Percentiles rank a stretch among this genome's conserved stretches.
Evolutionary conservation across 441 rosid genomes (phyloP).

Genomic region (Populus hybrid): DNA sequence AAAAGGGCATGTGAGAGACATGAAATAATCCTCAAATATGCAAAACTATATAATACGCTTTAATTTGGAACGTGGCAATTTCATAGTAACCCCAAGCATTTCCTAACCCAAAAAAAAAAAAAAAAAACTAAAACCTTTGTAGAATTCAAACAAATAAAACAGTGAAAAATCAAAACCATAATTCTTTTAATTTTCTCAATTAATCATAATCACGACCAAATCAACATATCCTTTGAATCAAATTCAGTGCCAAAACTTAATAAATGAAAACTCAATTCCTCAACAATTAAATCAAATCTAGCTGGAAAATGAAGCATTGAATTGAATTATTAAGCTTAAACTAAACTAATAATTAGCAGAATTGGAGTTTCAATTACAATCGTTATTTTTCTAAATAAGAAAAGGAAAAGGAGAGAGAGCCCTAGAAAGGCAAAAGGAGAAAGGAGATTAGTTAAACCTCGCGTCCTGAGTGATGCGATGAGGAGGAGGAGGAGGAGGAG

Average conservation of each 20-base stretch:
- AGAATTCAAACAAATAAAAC: neutral
- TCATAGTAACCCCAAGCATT: neutral
- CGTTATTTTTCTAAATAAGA: neutral
- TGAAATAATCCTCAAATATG: neutral
- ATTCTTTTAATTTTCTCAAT: neutral
- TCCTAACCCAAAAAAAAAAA: neutral
- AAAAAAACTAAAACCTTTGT: too few relatives aligned
- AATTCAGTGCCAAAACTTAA: neutral
- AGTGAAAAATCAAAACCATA: neutral
- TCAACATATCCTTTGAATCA: neutral
- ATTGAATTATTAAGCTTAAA: neutral
- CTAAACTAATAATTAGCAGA: neutral
- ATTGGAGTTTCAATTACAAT: neutral
- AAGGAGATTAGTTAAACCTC: conserved; percentile 45
- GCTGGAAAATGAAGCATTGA: neutral
- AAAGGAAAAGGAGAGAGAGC: neutral
- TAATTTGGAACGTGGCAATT: neutral
- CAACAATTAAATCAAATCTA: conserved; percentile 3
- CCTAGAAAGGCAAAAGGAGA: neutral
- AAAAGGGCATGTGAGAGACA: neutral
- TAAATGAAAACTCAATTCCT: neutral
- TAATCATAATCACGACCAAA: neutral
- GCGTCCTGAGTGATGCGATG: conserved; percentile 79
- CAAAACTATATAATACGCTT: neutral
- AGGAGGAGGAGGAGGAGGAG: conserved; percentile 57